phyloP scores from a whole-genome alignment of 306 rosid genomes.

The Rosa lucieae region DNA sequence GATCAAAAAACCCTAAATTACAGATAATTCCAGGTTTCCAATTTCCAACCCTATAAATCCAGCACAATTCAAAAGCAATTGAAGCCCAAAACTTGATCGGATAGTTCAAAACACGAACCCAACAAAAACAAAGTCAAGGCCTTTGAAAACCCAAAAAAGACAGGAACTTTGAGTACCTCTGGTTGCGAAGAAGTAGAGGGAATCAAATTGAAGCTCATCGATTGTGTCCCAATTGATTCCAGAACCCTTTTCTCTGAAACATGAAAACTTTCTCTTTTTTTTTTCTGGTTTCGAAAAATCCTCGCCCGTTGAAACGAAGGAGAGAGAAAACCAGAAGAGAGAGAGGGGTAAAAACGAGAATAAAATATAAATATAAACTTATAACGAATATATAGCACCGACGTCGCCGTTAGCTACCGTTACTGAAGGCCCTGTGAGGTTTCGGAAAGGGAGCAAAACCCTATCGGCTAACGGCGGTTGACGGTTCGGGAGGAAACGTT shows the following conservation, averaged over 20 bases:
- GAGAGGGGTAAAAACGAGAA: conserved; percentile 2
- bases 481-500: conserved; percentile 35
- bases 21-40: conserved; percentile 28
- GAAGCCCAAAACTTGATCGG: conserved; percentile 29
- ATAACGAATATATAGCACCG: conserved; percentile 73
- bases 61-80: conserved; percentile 28
- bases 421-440: conserved; percentile 17
- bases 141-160: conserved; percentile 7
- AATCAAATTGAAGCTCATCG: conserved; percentile 72
- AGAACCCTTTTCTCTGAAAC: conserved; percentile 28
- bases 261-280: conserved; percentile 20
- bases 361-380: background rate
- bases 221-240: conserved; percentile 30
- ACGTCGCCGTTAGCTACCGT: conserved; percentile 85
- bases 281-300: conserved; percentile 78
- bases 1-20: conserved; percentile 42
- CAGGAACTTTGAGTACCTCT: conserved; percentile 47
- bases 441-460: conserved; percentile 11
- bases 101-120: conserved; percentile 4
- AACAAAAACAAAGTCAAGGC: background rate
- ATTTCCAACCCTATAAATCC: conserved; percentile 9
- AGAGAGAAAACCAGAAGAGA: conserved; percentile 16
- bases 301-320: conserved; percentile 97
- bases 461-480: conserved; percentile 45
- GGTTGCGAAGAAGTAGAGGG: conserved; percentile 65